A percentile compares a stretch with the other conserved stretches of the same genome.
Conservation (phyloP, 2,329 filamentous ascomycete species). For the Fusarium kyushuense region DNA sequence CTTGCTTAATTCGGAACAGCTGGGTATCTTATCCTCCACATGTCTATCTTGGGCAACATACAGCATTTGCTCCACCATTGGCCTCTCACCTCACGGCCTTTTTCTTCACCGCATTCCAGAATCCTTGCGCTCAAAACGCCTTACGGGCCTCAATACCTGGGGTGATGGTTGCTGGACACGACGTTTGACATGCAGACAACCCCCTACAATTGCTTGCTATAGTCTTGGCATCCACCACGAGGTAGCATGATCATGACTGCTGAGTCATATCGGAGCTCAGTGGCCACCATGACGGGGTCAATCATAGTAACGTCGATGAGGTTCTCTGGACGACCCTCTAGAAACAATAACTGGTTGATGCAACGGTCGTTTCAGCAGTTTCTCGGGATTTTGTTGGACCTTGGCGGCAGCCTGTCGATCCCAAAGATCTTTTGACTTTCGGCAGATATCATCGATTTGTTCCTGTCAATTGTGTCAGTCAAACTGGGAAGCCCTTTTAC, state of each 20-base stretch:
- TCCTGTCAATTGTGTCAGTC: conserved; percentile 57
- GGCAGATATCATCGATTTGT: conserved; percentile 72
- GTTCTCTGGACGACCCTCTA: conserved; percentile 44
- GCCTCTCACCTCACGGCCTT: conserved; percentile 29
- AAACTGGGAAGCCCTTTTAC: conserved; percentile 7
- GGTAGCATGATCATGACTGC: conserved; percentile 13
- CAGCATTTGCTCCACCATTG: conserved; percentile 36
- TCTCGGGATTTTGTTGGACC: conserved; percentile 59
- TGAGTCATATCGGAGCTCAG: conserved; percentile 31
- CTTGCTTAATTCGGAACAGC: conserved; percentile 41
- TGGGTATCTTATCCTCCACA: conserved; percentile 47
- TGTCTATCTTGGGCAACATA: conserved; percentile 39
- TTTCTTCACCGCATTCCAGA: conserved; percentile 40
- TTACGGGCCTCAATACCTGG: conserved; percentile 29
- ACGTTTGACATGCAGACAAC: conserved; percentile 12
- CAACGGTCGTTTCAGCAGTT: conserved; percentile 66
- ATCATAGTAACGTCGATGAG: conserved; percentile 47
- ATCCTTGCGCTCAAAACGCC: conserved; percentile 28
- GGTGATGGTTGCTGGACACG: conserved; percentile 15
- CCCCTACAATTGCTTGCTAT: conserved; percentile 10
- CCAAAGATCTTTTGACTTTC: conserved; percentile 70
- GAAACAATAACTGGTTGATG: conserved; percentile 67
- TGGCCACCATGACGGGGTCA: conserved; percentile 43
- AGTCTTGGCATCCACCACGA: conserved; percentile 15
- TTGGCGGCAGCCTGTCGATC: conserved; percentile 66